Conservation (phyloP, 169 alveolate species). For the Perkinsus chesapeaki region DNA sequence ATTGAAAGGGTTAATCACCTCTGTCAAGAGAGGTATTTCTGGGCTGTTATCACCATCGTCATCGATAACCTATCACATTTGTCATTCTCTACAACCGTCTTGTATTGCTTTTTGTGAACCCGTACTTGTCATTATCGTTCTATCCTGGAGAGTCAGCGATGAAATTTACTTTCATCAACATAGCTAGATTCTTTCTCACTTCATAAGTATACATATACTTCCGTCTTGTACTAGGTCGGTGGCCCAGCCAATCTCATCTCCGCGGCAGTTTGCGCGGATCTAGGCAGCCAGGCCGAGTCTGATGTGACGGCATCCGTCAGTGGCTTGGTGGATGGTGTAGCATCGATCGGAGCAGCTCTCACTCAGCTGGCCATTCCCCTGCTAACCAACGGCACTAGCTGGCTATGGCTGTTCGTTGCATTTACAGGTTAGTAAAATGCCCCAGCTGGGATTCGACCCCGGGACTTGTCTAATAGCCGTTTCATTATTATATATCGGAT, state of each 20-base stretch:
- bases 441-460: background rate
- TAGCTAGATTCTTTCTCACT: no score
- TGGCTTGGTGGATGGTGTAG: background rate
- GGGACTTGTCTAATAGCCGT: background rate
- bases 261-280: background rate
- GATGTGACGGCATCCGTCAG: background rate
- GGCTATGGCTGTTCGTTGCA: background rate
- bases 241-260: background rate
- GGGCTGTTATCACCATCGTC: no score
- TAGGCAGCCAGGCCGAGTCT: background rate
- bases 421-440: background rate
- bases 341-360: background rate
- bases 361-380: background rate
- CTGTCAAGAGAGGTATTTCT: no score
- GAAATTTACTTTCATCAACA: no score
- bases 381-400: background rate
- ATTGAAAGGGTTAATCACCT: no score
- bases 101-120: no score
- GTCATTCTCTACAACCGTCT: no score
- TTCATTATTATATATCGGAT: background rate
- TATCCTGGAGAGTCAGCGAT: no score
- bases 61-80: no score
- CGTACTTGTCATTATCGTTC: no score
- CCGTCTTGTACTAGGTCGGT: background rate
- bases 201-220: no score